Evolutionary conservation across 2,329 filamentous ascomycete genomes (phyloP).

Genomic region (Sphaerostilbella broomeana): DNA sequence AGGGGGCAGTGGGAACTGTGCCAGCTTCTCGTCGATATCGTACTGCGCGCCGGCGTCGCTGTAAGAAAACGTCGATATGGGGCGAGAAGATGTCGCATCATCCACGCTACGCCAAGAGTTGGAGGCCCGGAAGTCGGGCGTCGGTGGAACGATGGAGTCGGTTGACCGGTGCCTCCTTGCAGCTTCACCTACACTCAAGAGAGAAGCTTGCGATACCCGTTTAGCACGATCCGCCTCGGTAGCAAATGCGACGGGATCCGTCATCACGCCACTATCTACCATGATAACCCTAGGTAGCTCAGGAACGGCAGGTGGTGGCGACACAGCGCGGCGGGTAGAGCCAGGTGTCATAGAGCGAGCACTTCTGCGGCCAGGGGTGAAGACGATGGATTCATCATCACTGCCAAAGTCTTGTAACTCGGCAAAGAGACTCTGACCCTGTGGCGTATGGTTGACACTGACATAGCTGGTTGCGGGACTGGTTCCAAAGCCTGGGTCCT

Average conservation of each 20-base stretch:
- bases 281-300: conserved; percentile 46
- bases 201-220: conserved; percentile 11
- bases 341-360: conserved; percentile 42
- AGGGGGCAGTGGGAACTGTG: conserved; percentile 49
- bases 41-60: conserved; percentile 49
- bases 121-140: conserved; percentile 19
- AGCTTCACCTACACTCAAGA: conserved; percentile 22
- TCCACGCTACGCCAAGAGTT: conserved; percentile 22
- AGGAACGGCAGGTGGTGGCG: conserved; percentile 45
- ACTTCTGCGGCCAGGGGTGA: conserved; percentile 48
- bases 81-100: conserved; percentile 29
- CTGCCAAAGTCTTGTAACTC: conserved; percentile 78
- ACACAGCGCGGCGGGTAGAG: conserved; percentile 37
- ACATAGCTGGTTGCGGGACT: conserved; percentile 49
- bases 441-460: conserved; percentile 36
- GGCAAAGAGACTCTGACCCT: conserved; percentile 76
- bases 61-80: conserved; percentile 43
- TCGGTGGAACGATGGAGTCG: conserved; percentile 35
- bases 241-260: conserved; percentile 45
- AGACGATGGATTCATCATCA: conserved; percentile 58
- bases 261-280: conserved; percentile 56
- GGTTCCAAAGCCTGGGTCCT: conserved; percentile 50
- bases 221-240: conserved; percentile 13
- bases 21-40: conserved; percentile 47
- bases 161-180: conserved; percentile 34